Conservation (phyloP, 1,284 basidiomycete species). For the Trichosporon sp. region DNA sequence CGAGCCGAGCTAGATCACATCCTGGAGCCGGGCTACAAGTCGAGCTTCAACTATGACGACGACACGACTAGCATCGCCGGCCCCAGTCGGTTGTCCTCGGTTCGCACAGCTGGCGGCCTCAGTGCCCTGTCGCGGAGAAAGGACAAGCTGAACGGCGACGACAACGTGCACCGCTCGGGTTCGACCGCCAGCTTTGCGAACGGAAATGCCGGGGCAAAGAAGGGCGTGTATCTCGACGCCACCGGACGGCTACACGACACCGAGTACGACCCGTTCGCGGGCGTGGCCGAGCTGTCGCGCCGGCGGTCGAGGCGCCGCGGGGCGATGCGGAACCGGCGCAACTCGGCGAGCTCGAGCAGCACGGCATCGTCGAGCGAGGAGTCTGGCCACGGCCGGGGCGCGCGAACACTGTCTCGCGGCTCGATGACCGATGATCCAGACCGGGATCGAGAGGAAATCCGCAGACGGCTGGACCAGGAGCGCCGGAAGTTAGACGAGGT, state of each 20-base stretch:
- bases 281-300: constrained; percentile 40
- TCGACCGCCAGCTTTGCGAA: constrained; percentile 12
- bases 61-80: constrained; percentile 30
- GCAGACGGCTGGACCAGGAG: constrained; percentile 37
- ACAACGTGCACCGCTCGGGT: constrained; percentile 15
- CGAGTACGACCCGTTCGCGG: constrained; percentile 49
- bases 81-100: constrained; percentile 25
- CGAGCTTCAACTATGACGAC: constrained; percentile 24
- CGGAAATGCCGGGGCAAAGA: not conserved
- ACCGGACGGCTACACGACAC: constrained; percentile 47
- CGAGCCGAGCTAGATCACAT: constrained; percentile 44
- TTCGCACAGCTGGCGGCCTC: constrained; percentile 34
- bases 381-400: not conserved
- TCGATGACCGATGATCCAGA: not conserved
- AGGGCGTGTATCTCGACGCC: constrained; percentile 45
- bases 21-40: constrained; percentile 41
- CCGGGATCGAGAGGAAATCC: constrained; percentile 34
- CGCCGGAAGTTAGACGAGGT: constrained; percentile 41
- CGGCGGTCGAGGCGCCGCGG: constrained; percentile 37
- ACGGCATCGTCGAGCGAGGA: constrained; percentile 12
- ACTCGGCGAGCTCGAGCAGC: constrained; percentile 16
- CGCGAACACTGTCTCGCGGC: not conserved
- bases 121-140: constrained; percentile 16
- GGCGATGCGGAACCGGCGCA: constrained; percentile 35
- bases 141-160: constrained; percentile 21